Percentiles rank a stretch among this genome's conserved stretches.
Conservation (phyloP, 23 red algal genomes). For the Gracilariopsis chorda region DNA sequence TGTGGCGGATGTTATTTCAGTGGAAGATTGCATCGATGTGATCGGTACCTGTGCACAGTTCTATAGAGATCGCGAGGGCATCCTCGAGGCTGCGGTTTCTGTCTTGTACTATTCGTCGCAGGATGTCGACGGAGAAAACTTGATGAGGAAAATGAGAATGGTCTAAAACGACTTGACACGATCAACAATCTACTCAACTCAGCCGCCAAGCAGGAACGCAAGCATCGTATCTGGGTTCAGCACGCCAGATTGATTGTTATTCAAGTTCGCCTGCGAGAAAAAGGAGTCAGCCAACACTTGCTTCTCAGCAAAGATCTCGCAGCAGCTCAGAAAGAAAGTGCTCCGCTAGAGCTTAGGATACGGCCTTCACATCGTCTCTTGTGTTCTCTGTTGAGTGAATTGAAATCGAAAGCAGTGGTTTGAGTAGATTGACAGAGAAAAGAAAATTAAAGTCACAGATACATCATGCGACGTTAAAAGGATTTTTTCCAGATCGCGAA, state of each 20-base stretch:
- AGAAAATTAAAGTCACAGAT: too few relatives aligned
- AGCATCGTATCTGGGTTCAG: background rate
- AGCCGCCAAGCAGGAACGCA: background rate
- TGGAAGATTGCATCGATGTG: constrained; percentile 34
- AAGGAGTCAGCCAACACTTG: background rate
- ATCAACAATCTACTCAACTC: background rate
- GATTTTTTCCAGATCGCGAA: too few relatives aligned
- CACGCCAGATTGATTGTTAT: background rate
- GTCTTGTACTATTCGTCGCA: background rate
- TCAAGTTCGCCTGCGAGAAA: background rate
- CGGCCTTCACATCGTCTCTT: background rate
- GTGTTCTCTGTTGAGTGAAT: background rate
- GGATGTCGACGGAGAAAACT: background rate
- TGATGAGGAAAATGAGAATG: background rate
- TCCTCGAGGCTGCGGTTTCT: background rate
- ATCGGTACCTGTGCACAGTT: constrained; percentile 35
- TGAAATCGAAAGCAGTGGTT: background rate
- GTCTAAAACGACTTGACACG: background rate
- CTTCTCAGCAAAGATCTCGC: background rate
- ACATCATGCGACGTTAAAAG: too few relatives aligned
- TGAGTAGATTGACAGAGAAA: background rate
- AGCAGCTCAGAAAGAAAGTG: background rate
- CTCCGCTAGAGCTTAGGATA: background rate
- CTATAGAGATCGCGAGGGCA: constrained; percentile 35
- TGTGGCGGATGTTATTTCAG: constrained; percentile 17